phyloP scores from a whole-genome alignment of 495 filamentous ascomycete species.

The Hypoxylon trugodes region DNA sequence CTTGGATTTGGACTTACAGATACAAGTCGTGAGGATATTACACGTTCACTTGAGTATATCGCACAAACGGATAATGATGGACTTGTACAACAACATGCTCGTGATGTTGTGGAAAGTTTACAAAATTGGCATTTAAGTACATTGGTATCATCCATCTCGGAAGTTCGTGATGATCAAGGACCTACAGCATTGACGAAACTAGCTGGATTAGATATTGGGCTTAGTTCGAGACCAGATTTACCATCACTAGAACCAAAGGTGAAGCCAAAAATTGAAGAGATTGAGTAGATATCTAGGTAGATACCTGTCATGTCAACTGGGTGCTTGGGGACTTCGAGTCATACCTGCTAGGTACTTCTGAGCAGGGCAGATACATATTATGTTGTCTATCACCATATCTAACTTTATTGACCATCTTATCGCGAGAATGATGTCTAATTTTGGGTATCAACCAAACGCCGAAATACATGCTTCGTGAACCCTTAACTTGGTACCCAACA shows the following conservation, averaged over 20 bases:
- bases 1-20: conserved; percentile 70
- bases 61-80: conserved; percentile 73
- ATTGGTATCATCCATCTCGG: conserved; percentile 45
- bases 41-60: conserved; percentile 71
- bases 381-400: background rate
- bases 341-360: background rate
- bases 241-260: conserved; percentile 25
- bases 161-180: conserved; percentile 14
- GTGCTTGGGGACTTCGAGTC: background rate
- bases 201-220: conserved; percentile 53
- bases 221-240: conserved; percentile 33
- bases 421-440: too few relatives aligned
- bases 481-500: too few relatives aligned
- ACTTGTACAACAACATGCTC: conserved; percentile 76
- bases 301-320: too few relatives aligned
- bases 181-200: conserved; percentile 46
- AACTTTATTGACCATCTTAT: too few relatives aligned
- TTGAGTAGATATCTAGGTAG: conserved; percentile 44
- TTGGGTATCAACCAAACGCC: too few relatives aligned
- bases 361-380: background rate
- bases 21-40: conserved; percentile 67
- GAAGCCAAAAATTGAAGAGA: conserved; percentile 57
- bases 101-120: conserved; percentile 73
- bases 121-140: conserved; percentile 71
- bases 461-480: too few relatives aligned